A percentile compares a stretch with the other conserved stretches of the same genome.
Conservation (phyloP, 2,329 filamentous ascomycete species). For the Stromatinia cepivora region DNA sequence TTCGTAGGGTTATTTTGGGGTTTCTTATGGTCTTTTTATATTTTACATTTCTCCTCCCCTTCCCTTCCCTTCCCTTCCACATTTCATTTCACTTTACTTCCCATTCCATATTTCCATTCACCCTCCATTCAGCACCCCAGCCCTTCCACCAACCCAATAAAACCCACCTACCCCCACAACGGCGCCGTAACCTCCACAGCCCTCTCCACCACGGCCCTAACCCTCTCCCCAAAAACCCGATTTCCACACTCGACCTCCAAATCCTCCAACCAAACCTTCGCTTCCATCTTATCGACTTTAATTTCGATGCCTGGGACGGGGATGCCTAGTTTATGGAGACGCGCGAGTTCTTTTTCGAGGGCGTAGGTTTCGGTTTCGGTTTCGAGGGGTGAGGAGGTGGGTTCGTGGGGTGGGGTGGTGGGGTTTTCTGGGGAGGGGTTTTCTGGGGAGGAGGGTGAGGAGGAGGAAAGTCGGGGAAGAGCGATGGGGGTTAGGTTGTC, state of each 20-base stretch:
- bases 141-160: neutral
- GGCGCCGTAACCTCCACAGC: conserved; percentile 85
- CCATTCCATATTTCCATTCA: no score
- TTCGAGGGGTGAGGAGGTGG: no score
- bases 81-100: no score
- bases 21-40: no score
- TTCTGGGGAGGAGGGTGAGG: neutral
- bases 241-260: conserved; percentile 86
- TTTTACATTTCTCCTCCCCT: no score
- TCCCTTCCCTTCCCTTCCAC: no score
- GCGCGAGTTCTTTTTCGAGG: conserved; percentile 65
- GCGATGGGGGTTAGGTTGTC: conserved; percentile 79
- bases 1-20: no score
- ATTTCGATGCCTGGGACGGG: conserved; percentile 88
- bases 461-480: conserved; percentile 52
- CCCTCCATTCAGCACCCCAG: neutral
- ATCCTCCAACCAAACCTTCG: conserved; percentile 88
- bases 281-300: conserved; percentile 81
- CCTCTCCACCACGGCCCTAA: conserved; percentile 85
- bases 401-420: no score
- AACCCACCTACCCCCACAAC: conserved; percentile 47
- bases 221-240: conserved; percentile 75
- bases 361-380: conserved; percentile 32
- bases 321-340: conserved; percentile 81
- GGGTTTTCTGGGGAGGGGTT: no score